A percentile compares a stretch with the other conserved stretches of the same genome.
phyloP scores from a whole-genome alignment of 768 basidiomycete genomes.

The Leccinum rimulosum region DNA sequence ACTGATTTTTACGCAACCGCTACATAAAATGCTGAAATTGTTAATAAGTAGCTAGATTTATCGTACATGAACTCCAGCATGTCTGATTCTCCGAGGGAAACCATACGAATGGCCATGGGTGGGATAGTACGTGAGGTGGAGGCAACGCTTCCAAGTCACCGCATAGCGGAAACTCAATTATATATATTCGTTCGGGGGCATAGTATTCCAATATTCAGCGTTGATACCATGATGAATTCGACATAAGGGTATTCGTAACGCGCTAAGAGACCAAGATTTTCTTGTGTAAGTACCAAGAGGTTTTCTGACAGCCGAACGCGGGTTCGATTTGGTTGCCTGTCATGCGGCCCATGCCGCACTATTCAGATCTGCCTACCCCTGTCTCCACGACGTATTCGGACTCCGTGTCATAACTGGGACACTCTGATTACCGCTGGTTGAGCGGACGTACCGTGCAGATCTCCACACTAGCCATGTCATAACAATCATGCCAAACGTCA shows the following conservation, averaged over 20 bases:
- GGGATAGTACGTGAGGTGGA: neutral
- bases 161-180: neutral
- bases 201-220: neutral
- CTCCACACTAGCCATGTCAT: constrained; percentile 54
- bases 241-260: constrained; percentile 1
- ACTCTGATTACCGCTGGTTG: constrained; percentile 30
- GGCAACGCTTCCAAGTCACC: neutral
- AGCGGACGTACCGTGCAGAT: constrained; percentile 39
- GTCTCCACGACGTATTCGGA: constrained; percentile 3
- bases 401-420: constrained; percentile 18
- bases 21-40: neutral
- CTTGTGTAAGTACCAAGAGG: neutral
- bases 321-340: neutral
- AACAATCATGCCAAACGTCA: constrained; percentile 47
- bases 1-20: neutral
- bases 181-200: neutral
- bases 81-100: neutral
- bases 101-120: neutral
- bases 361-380: constrained; percentile 5
- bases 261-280: neutral
- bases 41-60: neutral
- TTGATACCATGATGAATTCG: constrained; percentile 1
- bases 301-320: neutral
- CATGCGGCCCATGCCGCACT: constrained; percentile 3
- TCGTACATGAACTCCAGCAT: neutral